Base-by-base conservation (phyloP, 2,329 filamentous ascomycete genomes). In the Ascochyta koolunga region DNA sequence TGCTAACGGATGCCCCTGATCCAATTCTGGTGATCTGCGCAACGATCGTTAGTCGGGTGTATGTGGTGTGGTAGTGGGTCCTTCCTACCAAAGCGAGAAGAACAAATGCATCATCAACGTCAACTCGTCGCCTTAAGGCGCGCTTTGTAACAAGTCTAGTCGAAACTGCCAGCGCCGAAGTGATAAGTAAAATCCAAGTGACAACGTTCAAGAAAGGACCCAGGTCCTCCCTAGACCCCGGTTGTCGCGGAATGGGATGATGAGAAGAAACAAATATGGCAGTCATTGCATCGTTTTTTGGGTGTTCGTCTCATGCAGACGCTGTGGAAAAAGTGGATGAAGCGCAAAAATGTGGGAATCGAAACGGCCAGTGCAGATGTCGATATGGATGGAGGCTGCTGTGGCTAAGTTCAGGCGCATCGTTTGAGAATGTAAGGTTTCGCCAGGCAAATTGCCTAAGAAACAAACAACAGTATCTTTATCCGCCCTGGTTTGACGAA, bases 171-270 rank as follows among this genome's bases (percentile, higher is more conserved):
- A 73, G 47, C 15, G 61, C 65, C 15, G 67, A 70, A 40, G 70
- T 73, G 37, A 73, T 70, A 16, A 73, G 54, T 13, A 74, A 53
- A 32, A 72, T 59, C 71, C 71, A 74, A 42, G 68, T 71, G 47
- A 74, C 60, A 40, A 74, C 71, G 46, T 73, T 65, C 41, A 74
- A 45, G 41, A 67, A 74, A 16, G 69, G 71, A n/a, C 71, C 71
- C 41, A 72, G 46, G 45, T 71, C 53, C 37, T 63, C 42, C 24
- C 57, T 58, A 18, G 67, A 71, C 43, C 69, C 69, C 6, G 65
- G 68, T 29, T 66, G 58, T 45, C 71, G 71, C 54, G 61, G 58
- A 40, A 71, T 61, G 27, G 58, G 58, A 40, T 60, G 55, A 41
- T 60, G 64, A 19, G 59, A 60, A 57, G 62, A 64, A 54, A 50